A percentile compares a stretch with the other conserved stretches of the same genome.
These are phyloP conservation scores for Fomitopsis palustris DNA, from an alignment of 1,284 basidiomycete genomes.

Conservation along the genomic window DNA sequence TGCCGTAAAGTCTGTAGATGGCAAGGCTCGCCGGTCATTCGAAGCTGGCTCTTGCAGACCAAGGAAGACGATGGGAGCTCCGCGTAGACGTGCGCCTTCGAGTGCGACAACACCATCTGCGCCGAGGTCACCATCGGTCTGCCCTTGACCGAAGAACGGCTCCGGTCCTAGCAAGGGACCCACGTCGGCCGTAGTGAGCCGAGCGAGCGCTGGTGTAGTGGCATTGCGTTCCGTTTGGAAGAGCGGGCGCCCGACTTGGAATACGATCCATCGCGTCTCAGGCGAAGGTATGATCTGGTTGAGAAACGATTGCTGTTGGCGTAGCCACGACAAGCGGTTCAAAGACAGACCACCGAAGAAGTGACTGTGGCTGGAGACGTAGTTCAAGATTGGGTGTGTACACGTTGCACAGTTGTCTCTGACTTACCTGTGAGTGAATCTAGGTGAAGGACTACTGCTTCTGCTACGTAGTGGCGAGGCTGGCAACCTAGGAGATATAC, in stretches of 20 bases:
- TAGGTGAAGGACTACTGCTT: background rate
- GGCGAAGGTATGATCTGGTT: conserved; percentile 60
- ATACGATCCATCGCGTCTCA: conserved; percentile 70
- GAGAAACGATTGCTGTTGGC: conserved; percentile 68
- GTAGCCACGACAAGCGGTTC: conserved; percentile 85
- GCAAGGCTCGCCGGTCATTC: conserved; percentile 43
- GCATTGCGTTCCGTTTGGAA: conserved; percentile 29
- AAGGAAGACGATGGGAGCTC: conserved; percentile 61
- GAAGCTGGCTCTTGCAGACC: conserved; percentile 69
- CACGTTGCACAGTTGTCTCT: background rate
- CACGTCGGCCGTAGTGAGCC: conserved; percentile 55
- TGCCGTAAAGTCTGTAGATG: conserved; percentile 56
- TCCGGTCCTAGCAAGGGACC: conserved; percentile 39
- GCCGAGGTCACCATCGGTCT: conserved; percentile 45
- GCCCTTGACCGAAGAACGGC: conserved; percentile 66
- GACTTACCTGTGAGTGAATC: background rate
- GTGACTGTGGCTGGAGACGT: conserved; percentile 37
- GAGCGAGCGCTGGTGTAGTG: conserved; percentile 38
- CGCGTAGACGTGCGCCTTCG: conserved; percentile 62
- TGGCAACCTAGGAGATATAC: background rate
- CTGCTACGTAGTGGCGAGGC: background rate
- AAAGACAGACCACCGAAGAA: conserved; percentile 80
- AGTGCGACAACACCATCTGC: conserved; percentile 41
- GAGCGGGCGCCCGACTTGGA: conserved; percentile 65
- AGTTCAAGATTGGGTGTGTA: background rate